Evolutionary conservation across 2,329 filamentous ascomycete genomes (phyloP).

Genomic region (Hypoxylon sp.): DNA sequence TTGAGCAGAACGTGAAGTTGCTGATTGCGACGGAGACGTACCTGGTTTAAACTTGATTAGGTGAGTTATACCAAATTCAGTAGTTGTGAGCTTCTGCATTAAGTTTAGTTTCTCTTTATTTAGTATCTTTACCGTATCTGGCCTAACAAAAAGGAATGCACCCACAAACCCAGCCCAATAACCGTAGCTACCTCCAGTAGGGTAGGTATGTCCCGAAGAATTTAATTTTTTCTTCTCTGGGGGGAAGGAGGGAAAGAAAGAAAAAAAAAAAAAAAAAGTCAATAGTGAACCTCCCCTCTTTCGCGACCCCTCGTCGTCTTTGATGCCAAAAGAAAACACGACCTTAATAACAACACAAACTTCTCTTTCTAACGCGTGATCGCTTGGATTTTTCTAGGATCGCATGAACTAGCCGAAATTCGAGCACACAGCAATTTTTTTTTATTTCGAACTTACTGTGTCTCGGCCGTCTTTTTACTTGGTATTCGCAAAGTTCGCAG

Average conservation of each 20-base stretch:
- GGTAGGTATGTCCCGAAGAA: not conserved
- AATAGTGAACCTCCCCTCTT: slow-evolving; percentile 39
- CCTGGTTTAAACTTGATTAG: slow-evolving; percentile 10
- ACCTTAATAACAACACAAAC: slow-evolving; percentile 27
- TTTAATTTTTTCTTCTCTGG: not conserved
- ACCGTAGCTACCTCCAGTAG: not conserved
- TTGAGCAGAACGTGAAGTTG: not conserved
- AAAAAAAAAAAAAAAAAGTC: slow-evolving; percentile 25
- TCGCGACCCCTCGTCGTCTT: slow-evolving; percentile 43
- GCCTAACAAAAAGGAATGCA: not conserved
- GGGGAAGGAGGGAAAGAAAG: slow-evolving; percentile 4
- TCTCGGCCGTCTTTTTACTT: slow-evolving; percentile 9
- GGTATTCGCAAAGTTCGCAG: slow-evolving; percentile 20
- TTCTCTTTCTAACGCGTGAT: slow-evolving; percentile 4
- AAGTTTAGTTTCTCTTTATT: slow-evolving; percentile 8
- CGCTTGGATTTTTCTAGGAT: slow-evolving; percentile 30
- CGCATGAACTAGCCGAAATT: slow-evolving; percentile 4
- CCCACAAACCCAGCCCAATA: not conserved
- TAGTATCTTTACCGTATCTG: not conserved
- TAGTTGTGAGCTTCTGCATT: slow-evolving; percentile 11
- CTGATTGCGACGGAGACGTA: slow-evolving; percentile 2
- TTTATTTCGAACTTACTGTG: slow-evolving; percentile 16
- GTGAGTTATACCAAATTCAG: slow-evolving; percentile 1
- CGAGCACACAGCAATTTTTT: slow-evolving; percentile 4
- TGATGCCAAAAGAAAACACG: slow-evolving; percentile 40